These are phyloP conservation scores for Hymenoscyphus linearis DNA, from an alignment of 2,329 filamentous ascomycete genomes.

Conservation along the genomic window DNA sequence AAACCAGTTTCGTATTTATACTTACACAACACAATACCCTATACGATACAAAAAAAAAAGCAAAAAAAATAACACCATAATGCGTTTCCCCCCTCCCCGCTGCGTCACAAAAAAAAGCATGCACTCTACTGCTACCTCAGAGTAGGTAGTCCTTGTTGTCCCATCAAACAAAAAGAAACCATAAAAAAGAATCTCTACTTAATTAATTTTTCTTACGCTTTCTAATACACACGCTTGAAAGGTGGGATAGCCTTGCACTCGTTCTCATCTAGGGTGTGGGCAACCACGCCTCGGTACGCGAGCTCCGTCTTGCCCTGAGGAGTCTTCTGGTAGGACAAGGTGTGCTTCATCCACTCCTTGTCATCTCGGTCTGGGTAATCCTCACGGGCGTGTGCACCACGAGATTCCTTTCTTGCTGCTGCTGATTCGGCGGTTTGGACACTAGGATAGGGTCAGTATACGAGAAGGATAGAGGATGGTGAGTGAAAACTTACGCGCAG, in stretches of 20 bases:
- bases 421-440: conserved; percentile 88
- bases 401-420: conserved; percentile 92
- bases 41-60: no score
- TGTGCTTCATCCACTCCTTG: conserved; percentile 99
- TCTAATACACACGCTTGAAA: conserved; percentile 88
- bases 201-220: no score
- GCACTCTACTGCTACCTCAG: no score
- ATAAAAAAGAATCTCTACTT: no score
- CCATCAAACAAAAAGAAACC: no score
- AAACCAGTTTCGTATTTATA: no score
- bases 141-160: no score
- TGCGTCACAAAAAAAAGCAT: no score
- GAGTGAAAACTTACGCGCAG: conserved; percentile 67
- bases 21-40: no score
- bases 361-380: conserved; percentile 96
- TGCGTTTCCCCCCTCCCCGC: no score
- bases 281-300: conserved; percentile 77
- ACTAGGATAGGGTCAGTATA: conserved; percentile 36
- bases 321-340: conserved; percentile 88
- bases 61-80: no score
- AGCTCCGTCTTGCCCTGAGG: conserved; percentile 85
- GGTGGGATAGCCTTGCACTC: conserved; percentile 96
- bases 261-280: conserved; percentile 81
- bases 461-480: background rate
- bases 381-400: conserved; percentile 94